These are phyloP conservation scores for Penicillium thymicola DNA, from an alignment of 2,329 filamentous ascomycete species.

Conservation along the genomic window DNA sequence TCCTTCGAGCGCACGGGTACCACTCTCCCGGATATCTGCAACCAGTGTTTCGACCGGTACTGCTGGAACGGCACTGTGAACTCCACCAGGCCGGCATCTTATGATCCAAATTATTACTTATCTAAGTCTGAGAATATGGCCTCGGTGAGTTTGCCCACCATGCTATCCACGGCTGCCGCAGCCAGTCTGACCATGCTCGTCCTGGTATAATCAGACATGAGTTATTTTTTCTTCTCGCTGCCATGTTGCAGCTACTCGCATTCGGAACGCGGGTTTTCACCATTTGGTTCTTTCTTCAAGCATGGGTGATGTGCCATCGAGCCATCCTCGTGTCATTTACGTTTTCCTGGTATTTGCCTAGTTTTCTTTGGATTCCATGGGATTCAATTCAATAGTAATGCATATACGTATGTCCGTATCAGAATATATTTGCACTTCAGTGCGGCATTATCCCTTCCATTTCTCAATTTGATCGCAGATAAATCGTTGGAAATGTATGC, in stretches of 20 bases:
- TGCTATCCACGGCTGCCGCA: constrained; percentile 13
- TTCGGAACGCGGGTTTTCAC: not conserved
- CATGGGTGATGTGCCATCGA: not conserved
- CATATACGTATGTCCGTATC: not conserved
- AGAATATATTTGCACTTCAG: not conserved
- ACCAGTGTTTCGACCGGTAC: constrained; percentile 72
- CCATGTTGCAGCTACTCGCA: not conserved
- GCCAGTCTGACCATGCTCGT: constrained; percentile 10
- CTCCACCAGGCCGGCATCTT: constrained; percentile 37
- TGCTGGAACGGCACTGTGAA: constrained; percentile 85
- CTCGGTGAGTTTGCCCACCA: constrained; percentile 9
- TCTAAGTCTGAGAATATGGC: constrained; percentile 8
- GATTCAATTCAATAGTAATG: not conserved
- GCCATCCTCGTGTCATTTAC: not conserved
- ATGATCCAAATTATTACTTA: constrained; percentile 39
- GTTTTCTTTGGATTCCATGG: not conserved
- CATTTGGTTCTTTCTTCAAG: not conserved
- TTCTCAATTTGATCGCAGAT: not conserved
- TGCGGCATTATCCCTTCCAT: not conserved
- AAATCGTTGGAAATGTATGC: not conserved
- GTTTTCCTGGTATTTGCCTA: not conserved
- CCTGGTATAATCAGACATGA: constrained; percentile 5
- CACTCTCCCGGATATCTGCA: constrained; percentile 67
- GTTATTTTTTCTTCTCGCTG: not conserved
- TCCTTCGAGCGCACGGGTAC: constrained; percentile 70